Evolutionary conservation across 1,284 basidiomycete species (phyloP), one percentile per base, ranked within the genome.

Genomic region (Ceratobasidium sp.): DNA sequence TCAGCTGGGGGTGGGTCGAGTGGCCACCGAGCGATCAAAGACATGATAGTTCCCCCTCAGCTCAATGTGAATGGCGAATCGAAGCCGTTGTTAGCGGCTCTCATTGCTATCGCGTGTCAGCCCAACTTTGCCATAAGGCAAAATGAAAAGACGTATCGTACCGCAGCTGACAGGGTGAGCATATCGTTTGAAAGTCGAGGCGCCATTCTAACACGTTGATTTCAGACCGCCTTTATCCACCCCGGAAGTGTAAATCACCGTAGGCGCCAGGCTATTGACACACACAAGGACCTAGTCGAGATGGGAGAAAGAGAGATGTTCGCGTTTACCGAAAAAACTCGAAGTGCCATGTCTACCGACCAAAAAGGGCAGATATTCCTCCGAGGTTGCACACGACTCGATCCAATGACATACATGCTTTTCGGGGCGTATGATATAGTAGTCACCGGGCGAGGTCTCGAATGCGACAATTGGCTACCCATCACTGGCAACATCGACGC

Each of bases 41-140:
- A 58, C 3, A 72, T 64, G 62, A 16, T 57, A 30, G 85, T 95
- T 10, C 94, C 94, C 6, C 80, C 84, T 2, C 86, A 88, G 75
- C 81, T 97, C 72, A 94, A 93, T 78, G 83, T 82, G 75, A 94
- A 98, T 78, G 87, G 87, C 39, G 84, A 92, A 67, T 93, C 89
- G 48, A 80, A 90, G 5, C 92, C 96, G 16, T 81, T 98, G n/a
- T 83, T 97, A 21, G 89, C 92, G 12, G 94, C 92, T 1, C 84
- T 98, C 67, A 92, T 98, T 76, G 89, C 95, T 1, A 88, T 94
- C 67, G 93, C 94, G 0, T 88, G 88, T 0, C 94, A 96, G 76
- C 96, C 96, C n/a, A 97, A 97, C 80, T 97, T 96, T 82, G 96
- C 93, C 1, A 88, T 98, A 69, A 85, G 92, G 43, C 88, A 87